A percentile compares a stretch with the other conserved stretches of the same genome.
phyloP scores from a whole-genome alignment of 2,329 filamentous ascomycete genomes.

The Ceratocystiopsis sp. region DNA sequence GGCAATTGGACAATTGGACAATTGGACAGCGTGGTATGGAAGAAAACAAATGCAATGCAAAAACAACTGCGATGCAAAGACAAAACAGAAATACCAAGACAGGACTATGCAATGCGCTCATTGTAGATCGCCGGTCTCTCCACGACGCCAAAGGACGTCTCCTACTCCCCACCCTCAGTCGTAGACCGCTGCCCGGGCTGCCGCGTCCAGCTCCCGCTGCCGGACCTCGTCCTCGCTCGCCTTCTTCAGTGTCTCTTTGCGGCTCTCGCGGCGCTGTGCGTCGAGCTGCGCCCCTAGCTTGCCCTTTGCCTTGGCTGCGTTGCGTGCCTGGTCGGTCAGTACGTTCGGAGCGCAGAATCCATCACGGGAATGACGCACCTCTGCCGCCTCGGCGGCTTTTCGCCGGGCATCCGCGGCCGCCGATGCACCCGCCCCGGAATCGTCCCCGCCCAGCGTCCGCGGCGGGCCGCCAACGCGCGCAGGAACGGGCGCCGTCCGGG shows the following conservation, averaged over 20 bases:
- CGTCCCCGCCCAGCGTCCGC: constrained; percentile 44
- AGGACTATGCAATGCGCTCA: too few species aligned
- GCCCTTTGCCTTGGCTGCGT: constrained; percentile 36
- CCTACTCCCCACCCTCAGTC: constrained; percentile 20
- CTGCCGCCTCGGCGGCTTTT: constrained; percentile 66
- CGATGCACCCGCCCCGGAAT: constrained; percentile 12
- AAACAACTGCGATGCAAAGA: neutral
- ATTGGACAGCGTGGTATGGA: too few species aligned
- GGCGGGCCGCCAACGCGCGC: constrained; percentile 34
- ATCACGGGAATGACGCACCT: constrained; percentile 42
- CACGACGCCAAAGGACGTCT: too few species aligned
- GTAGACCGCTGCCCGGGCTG: constrained; percentile 37
- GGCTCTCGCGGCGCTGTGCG: constrained; percentile 61
- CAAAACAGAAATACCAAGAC: neutral
- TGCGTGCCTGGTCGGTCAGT: constrained; percentile 9
- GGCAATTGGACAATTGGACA: too few species aligned
- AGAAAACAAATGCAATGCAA: neutral
- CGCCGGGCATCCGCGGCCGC: constrained; percentile 40
- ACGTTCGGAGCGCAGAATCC: too few species aligned
- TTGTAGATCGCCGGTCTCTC: too few species aligned
- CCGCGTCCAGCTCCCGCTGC: constrained; percentile 50
- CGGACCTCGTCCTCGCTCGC: constrained; percentile 49
- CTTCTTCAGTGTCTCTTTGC: constrained; percentile 48
- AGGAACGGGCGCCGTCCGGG: constrained; percentile 33
- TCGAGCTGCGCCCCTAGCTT: constrained; percentile 56